Conservation (phyloP, 2,329 filamentous ascomycete genomes). For the Penicillium decumbens region DNA sequence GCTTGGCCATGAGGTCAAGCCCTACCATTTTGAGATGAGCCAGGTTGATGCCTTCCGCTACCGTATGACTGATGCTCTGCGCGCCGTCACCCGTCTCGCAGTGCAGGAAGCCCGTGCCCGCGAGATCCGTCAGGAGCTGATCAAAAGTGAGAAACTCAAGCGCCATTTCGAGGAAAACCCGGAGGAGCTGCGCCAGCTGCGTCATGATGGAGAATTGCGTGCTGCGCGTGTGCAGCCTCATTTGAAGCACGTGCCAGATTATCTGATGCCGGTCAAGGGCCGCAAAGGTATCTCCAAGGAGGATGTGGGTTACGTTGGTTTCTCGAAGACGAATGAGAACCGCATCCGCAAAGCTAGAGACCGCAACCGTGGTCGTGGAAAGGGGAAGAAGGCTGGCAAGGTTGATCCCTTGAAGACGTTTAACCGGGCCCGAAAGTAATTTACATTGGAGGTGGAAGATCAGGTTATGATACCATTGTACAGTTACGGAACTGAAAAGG, state of each 20-base stretch:
- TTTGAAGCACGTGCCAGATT: constrained; percentile 90
- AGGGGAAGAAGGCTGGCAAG: constrained; percentile 55
- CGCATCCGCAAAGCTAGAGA: constrained; percentile 49
- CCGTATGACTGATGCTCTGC: constrained; percentile 85
- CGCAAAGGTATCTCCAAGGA: constrained; percentile 62
- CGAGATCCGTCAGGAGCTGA: constrained; percentile 80
- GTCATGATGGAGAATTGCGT: constrained; percentile 84
- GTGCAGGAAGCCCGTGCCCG: constrained; percentile 84
- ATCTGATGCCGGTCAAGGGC: constrained; percentile 74
- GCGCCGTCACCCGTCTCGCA: constrained; percentile 82
- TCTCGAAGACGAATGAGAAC: constrained; percentile 50
- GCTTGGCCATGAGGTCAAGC: constrained; percentile 73
- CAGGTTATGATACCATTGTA: constrained; percentile 25
- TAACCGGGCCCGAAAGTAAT: constrained; percentile 52
- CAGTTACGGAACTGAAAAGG: constrained; percentile 7
- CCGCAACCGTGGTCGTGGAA: constrained; percentile 42
- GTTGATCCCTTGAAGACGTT: constrained; percentile 85
- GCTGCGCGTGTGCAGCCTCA: constrained; percentile 81
- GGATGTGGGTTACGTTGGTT: constrained; percentile 71
- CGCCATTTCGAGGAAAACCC: constrained; percentile 97
- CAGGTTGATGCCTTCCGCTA: constrained; percentile 93
- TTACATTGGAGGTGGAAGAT: constrained; percentile 8
- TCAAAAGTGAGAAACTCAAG: constrained; percentile 91
- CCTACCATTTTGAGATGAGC: constrained; percentile 91
- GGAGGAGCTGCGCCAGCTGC: constrained; percentile 75